Conservation (phyloP, 495 filamentous ascomycete species). For the Barbatosphaeria neglecta region DNA sequence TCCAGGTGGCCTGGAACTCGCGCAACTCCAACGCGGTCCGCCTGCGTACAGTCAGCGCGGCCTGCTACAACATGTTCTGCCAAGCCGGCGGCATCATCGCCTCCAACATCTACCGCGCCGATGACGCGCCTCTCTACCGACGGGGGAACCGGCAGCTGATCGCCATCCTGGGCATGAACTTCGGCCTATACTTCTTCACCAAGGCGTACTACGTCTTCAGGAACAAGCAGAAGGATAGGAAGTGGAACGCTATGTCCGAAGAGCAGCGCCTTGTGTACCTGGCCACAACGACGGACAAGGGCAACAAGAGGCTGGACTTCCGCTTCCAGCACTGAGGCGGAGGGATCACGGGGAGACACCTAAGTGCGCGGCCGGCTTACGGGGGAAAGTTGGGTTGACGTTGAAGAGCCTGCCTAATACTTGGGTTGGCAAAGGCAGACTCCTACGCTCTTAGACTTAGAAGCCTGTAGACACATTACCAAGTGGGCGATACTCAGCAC, state of each 20-base stretch:
- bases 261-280: constrained; percentile 54
- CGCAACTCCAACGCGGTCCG: constrained; percentile 48
- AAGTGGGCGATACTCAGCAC: no score
- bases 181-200: constrained; percentile 41
- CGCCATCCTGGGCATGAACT: constrained; percentile 41
- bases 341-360: no score
- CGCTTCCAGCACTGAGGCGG: constrained; percentile 34
- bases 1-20: constrained; percentile 56
- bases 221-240: constrained; percentile 33
- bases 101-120: constrained; percentile 52
- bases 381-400: no score
- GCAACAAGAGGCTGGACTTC: constrained; percentile 63
- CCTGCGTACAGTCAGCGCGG: constrained; percentile 43
- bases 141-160: constrained; percentile 53
- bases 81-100: constrained; percentile 51
- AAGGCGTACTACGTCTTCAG: constrained; percentile 54
- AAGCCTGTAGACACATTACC: no score
- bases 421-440: no score
- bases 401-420: no score
- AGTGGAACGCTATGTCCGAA: constrained; percentile 51
- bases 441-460: no score
- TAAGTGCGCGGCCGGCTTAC: no score
- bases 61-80: constrained; percentile 55
- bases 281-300: constrained; percentile 51
- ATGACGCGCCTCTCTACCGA: constrained; percentile 51